Conservation (phyloP, 257 asterid species). For the Primulina huaijiensis region DNA sequence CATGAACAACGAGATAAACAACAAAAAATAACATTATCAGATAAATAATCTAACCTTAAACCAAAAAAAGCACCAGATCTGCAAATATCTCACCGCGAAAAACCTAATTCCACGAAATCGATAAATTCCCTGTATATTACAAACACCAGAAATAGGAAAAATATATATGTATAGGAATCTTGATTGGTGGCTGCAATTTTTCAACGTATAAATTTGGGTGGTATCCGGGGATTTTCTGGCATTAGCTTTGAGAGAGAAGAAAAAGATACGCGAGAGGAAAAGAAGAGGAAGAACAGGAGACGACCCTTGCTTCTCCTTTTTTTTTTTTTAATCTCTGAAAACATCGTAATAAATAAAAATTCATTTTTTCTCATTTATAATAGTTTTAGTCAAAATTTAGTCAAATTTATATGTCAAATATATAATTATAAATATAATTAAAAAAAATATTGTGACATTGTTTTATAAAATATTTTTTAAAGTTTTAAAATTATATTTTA, state of each 20-base stretch:
- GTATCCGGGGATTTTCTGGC: slow-evolving; percentile 23
- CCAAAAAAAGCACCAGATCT: slow-evolving; percentile 36
- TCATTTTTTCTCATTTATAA: too few relatives aligned
- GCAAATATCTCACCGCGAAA: slow-evolving; percentile 31
- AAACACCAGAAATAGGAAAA: slow-evolving; percentile 3
- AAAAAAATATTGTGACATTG: too few relatives aligned
- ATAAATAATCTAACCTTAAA: slow-evolving; percentile 23
- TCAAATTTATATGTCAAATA: too few relatives aligned
- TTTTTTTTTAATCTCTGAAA: neutral
- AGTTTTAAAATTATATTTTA: too few relatives aligned
- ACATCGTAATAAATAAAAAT: too few relatives aligned
- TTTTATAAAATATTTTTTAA: too few relatives aligned
- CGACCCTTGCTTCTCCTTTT: slow-evolving; percentile 33
- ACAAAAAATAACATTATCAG: slow-evolving; percentile 2
- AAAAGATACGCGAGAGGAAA: slow-evolving; percentile 22
- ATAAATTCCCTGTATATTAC: slow-evolving; percentile 10
- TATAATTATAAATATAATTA: too few relatives aligned
- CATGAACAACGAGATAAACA: slow-evolving; percentile 5
- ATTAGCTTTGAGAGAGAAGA: slow-evolving; percentile 19
- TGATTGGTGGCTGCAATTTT: slow-evolving; percentile 7
- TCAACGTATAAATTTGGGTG: neutral
- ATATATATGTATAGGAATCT: slow-evolving; percentile 26
- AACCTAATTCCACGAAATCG: slow-evolving; percentile 22
- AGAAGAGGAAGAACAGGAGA: slow-evolving; percentile 35
- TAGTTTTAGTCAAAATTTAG: too few relatives aligned